phyloP scores from a whole-genome alignment of 169 alveolate species.

The Babesia gibsoni region DNA sequence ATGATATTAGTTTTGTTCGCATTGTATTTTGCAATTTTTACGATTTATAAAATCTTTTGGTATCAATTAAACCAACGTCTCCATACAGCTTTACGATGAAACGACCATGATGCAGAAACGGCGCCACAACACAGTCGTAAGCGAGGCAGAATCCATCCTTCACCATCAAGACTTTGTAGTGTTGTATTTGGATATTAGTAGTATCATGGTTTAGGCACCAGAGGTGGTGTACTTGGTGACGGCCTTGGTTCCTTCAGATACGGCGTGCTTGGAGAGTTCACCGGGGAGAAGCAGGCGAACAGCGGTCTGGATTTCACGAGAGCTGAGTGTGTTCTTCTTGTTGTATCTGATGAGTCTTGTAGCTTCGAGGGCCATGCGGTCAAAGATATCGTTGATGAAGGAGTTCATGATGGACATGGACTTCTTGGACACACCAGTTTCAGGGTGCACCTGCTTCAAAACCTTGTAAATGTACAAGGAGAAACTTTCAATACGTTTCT shows the following conservation, averaged over 20 bases:
- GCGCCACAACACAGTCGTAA: too few relatives aligned
- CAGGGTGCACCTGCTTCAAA: slow-evolving; percentile 97
- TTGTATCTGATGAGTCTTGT: slow-evolving; percentile 94
- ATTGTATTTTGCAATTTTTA: too few relatives aligned
- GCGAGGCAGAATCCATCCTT: too few relatives aligned
- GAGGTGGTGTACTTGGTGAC: slow-evolving; percentile 96
- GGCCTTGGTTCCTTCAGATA: slow-evolving; percentile 99
- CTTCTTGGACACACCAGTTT: slow-evolving; percentile 96
- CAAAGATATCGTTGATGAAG: slow-evolving; percentile 95
- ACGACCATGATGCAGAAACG: too few relatives aligned
- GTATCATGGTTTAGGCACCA: slow-evolving; percentile 80
- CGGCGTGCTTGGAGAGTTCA: slow-evolving; percentile 99
- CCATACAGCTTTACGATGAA: too few relatives aligned
- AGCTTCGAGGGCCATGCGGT: slow-evolving; percentile 95
- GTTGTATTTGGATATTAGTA: too few relatives aligned
- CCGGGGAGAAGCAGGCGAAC: slow-evolving; percentile 98
- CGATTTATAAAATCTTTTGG: too few relatives aligned
- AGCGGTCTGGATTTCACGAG: slow-evolving; percentile 98
- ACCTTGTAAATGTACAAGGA: slow-evolving; percentile 98
- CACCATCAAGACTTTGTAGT: too few relatives aligned
- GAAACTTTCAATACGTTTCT: slow-evolving; percentile 94
- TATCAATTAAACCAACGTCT: too few relatives aligned
- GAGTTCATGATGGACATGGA: slow-evolving; percentile 99
- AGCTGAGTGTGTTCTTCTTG: slow-evolving; percentile 96
- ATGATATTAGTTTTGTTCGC: too few relatives aligned